Conservation (phyloP, 352 stramenopile genomes). For the Phytophthora melonis region DNA sequence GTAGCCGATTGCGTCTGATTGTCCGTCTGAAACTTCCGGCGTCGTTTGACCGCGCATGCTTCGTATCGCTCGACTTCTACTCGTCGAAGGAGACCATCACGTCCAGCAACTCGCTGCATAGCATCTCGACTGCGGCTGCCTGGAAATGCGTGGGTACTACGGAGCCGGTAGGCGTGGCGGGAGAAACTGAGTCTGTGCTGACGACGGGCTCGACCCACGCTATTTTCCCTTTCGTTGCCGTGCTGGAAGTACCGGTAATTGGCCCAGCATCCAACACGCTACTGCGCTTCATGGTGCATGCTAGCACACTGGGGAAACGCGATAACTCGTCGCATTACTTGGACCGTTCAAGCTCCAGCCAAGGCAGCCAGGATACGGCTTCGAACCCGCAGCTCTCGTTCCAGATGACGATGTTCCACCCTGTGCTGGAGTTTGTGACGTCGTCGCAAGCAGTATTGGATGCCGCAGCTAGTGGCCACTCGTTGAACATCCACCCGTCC, state of each 20-base stretch:
- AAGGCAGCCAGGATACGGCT: constrained; percentile 48
- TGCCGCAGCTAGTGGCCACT: constrained; percentile 79
- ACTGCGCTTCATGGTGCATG: constrained; percentile 88
- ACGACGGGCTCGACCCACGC: constrained; percentile 64
- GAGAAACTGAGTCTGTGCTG: constrained; percentile 72
- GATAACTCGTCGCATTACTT: constrained; percentile 58
- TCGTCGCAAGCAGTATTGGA: constrained; percentile 87
- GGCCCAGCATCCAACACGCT: constrained; percentile 84
- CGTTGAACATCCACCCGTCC: constrained; percentile 77
- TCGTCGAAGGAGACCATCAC: constrained; percentile 76
- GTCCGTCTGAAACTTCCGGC: constrained; percentile 85
- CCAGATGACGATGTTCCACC: constrained; percentile 91
- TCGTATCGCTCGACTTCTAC: constrained; percentile 87
- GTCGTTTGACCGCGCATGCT: constrained; percentile 80
- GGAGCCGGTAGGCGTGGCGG: constrained; percentile 72
- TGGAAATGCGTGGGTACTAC: constrained; percentile 90
- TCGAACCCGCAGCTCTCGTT: constrained; percentile 67
- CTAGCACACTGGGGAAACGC: constrained; percentile 77
- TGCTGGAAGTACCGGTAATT: constrained; percentile 85
- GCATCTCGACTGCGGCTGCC: constrained; percentile 60
- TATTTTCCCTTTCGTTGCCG: constrained; percentile 87
- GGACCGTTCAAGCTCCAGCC: constrained; percentile 52
- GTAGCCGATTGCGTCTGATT: constrained; percentile 84
- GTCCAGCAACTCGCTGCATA: constrained; percentile 56
- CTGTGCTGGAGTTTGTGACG: constrained; percentile 87